phyloP scores from a whole-genome alignment of 305 asterid species.

The Fraxinus paxiana region DNA sequence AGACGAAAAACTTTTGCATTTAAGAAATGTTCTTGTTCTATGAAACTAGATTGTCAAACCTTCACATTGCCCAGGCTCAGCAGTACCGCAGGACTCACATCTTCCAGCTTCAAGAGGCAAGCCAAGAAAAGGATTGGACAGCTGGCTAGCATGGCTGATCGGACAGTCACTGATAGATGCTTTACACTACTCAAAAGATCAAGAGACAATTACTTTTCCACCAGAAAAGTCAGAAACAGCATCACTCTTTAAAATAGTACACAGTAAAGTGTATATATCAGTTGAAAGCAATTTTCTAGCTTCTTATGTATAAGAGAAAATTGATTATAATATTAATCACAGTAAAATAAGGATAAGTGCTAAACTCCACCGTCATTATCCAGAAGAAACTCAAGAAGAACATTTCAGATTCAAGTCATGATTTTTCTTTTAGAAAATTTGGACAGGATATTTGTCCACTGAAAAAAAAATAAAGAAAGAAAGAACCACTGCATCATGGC shows the following conservation, averaged over 20 bases:
- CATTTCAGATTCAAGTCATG: slow-evolving; percentile 3
- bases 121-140: slow-evolving; percentile 90
- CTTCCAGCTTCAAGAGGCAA: slow-evolving; percentile 87
- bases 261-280: slow-evolving; percentile 5
- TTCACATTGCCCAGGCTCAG: slow-evolving; percentile 96
- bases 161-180: slow-evolving; percentile 81
- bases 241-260: slow-evolving; percentile 1
- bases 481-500: slow-evolving; percentile 11
- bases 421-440: background rate
- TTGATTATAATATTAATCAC: background rate
- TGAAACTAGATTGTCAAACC: slow-evolving; percentile 44
- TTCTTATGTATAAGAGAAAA: background rate
- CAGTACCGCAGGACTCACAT: slow-evolving; percentile 93
- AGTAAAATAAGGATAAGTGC: slow-evolving; percentile 10
- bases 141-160: slow-evolving; percentile 82
- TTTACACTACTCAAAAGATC: slow-evolving; percentile 53
- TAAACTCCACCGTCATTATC: background rate
- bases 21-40: slow-evolving; percentile 2
- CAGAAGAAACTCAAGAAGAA: slow-evolving; percentile 10
- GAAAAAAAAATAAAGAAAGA: background rate
- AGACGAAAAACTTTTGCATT: background rate
- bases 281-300: slow-evolving; percentile 5
- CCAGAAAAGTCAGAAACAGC: slow-evolving; percentile 5
- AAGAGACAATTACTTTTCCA: slow-evolving; percentile 17
- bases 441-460: slow-evolving; percentile 13